These are phyloP conservation scores for Secale cereale DNA, from an alignment of 176 grass and related monocot genomes.

Conservation along the genomic window DNA sequence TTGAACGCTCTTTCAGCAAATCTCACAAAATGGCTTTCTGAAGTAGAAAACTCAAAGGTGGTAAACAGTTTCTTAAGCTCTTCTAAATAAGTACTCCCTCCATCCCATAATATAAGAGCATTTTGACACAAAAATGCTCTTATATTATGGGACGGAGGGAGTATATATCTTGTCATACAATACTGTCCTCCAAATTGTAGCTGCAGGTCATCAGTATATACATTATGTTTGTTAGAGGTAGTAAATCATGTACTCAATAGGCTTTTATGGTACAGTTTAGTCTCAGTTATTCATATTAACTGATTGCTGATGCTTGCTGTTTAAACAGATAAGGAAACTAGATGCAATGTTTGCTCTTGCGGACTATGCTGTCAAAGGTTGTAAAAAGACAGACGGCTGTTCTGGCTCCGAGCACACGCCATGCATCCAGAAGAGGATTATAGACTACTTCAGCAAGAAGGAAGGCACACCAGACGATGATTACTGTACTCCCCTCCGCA, in stretches of 20 bases:
- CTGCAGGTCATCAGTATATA: neutral
- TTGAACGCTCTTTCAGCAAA: conserved; percentile 62
- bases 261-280: neutral
- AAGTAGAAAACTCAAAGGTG: conserved; percentile 90
- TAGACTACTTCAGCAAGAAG: conserved; percentile 60
- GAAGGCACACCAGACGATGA: conserved; percentile 16
- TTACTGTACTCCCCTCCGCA: conserved; percentile 28
- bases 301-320: conserved; percentile 16
- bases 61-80: neutral
- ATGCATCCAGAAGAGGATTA: conserved; percentile 79
- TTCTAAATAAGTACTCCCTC: conserved; percentile 1
- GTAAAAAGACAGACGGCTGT: conserved; percentile 58
- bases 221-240: neutral
- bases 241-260: neutral
- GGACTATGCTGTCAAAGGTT: conserved; percentile 71
- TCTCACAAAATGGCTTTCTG: conserved; percentile 78
- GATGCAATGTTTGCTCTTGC: conserved; percentile 76
- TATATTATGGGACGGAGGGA: too few species aligned
- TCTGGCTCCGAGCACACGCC: conserved; percentile 73
- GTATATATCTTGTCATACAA: neutral
- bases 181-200: neutral
- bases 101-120: too few species aligned
- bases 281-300: neutral
- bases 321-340: conserved; percentile 76
- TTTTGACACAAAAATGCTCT: too few species aligned